These are phyloP conservation scores for Dothideomycetidae sp. DNA, from an alignment of 2,329 filamentous ascomycete species.

Conservation along the genomic window DNA sequence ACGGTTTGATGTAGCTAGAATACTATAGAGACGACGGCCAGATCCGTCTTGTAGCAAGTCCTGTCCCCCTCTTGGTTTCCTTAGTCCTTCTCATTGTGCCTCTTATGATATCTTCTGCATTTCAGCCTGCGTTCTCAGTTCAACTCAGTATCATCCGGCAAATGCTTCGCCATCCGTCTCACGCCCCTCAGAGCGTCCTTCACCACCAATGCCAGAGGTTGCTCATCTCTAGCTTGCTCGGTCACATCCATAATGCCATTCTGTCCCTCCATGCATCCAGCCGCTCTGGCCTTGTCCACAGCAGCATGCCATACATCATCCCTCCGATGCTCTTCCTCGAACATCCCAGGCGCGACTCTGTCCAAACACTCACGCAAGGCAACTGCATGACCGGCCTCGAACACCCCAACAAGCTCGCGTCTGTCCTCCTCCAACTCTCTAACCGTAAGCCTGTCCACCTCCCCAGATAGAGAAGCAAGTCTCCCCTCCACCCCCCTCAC, in stretches of 20 bases:
- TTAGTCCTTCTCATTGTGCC: no score
- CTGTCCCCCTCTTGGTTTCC: no score
- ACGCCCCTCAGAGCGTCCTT: background rate
- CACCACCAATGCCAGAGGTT: background rate
- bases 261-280: no score
- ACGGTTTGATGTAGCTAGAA: no score
- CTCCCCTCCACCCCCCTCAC: background rate
- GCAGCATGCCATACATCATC: background rate
- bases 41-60: no score
- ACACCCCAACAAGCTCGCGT: background rate
- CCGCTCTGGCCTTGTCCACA: no score
- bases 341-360: background rate
- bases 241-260: no score
- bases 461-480: background rate
- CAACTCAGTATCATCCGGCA: no score
- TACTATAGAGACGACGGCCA: no score
- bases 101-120: no score
- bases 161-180: background rate
- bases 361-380: background rate
- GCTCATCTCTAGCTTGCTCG: no score
- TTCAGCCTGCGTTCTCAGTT: no score
- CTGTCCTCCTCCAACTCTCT: background rate
- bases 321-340: background rate
- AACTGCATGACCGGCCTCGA: background rate
- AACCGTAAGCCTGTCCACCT: background rate